Conservation (phyloP, 345 rosid species). For the Carallia pectinifolia region DNA sequence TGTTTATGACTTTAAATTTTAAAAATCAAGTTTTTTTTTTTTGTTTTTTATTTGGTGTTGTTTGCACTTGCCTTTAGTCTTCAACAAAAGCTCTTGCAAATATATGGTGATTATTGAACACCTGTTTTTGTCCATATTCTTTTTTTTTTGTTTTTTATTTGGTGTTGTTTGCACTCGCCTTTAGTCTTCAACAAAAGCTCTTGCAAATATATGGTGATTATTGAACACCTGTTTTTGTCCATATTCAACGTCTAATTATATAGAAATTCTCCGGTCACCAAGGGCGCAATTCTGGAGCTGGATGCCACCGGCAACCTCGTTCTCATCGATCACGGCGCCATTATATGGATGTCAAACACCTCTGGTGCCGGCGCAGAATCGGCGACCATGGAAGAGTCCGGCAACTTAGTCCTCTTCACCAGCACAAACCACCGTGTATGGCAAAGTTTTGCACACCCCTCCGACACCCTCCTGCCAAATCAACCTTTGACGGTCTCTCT, state of each 20-base stretch:
- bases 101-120: conserved; percentile 18
- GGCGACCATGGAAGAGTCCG: conserved; percentile 73
- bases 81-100: conserved; percentile 45
- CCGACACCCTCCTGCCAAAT: conserved; percentile 82
- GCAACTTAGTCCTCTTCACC: conserved; percentile 67
- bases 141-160: too few relatives aligned
- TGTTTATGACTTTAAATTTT: too few relatives aligned
- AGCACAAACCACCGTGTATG: conserved; percentile 41
- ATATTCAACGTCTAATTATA: conserved; percentile 40
- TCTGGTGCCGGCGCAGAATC: conserved; percentile 45
- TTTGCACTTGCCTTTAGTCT: conserved; percentile 23
- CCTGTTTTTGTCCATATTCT: conserved; percentile 32
- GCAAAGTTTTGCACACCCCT: conserved; percentile 82
- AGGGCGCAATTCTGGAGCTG: conserved; percentile 67
- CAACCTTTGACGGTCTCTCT: conserved; percentile 72
- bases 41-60: too few relatives aligned
- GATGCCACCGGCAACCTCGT: conserved; percentile 69
- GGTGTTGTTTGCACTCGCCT: conserved; percentile 5
- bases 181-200: conserved; percentile 35
- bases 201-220: conserved; percentile 34
- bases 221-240: conserved; percentile 25
- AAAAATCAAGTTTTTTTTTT: too few relatives aligned
- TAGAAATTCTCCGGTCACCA: conserved; percentile 80
- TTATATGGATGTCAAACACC: conserved; percentile 77
- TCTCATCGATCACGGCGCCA: conserved; percentile 46